phyloP scores from a whole-genome alignment of 2,329 filamentous ascomycete species.

The Sporothrix dimorphospora region DNA sequence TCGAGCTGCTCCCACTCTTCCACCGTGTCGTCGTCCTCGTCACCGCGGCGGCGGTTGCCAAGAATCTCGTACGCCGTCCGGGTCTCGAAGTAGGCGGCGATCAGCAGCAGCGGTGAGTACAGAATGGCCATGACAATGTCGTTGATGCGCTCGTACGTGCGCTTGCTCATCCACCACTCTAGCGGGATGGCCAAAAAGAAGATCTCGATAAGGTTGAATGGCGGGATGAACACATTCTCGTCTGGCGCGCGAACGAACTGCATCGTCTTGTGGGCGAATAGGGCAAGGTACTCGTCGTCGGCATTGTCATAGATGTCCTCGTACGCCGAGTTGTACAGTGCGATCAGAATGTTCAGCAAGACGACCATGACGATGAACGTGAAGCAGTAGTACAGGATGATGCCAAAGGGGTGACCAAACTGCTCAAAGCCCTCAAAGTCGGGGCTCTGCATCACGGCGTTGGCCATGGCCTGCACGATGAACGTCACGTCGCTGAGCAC shows the following conservation, averaged over 20 bases:
- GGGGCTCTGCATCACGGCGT: constrained; percentile 87
- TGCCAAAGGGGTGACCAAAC: constrained; percentile 89
- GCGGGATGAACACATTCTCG: constrained; percentile 97
- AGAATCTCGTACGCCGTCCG: constrained; percentile 67
- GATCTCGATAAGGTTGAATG: constrained; percentile 92
- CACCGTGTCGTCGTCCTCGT: constrained; percentile 83
- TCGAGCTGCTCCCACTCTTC: constrained; percentile 93
- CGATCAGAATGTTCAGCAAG: constrained; percentile 93
- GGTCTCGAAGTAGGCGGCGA: constrained; percentile 75
- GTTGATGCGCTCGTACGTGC: constrained; percentile 78
- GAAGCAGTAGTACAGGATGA: constrained; percentile 96
- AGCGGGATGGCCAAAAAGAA: constrained; percentile 76
- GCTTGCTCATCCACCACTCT: constrained; percentile 91
- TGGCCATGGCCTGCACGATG: constrained; percentile 81
- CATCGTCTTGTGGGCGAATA: constrained; percentile 93
- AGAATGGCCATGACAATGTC: constrained; percentile 70
- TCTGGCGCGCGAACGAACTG: constrained; percentile 96
- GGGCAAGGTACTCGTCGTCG: constrained; percentile 90
- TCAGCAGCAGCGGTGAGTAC: constrained; percentile 80
- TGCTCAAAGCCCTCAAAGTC: constrained; percentile 88
- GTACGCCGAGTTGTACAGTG: constrained; percentile 95
- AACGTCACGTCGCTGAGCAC: constrained; percentile 69
- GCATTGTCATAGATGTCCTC: constrained; percentile 93
- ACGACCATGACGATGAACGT: constrained; percentile 90
- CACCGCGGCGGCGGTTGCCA: constrained; percentile 75